phyloP scores from a whole-genome alignment of 140 eudicot species.

The Ambrosia hybrid region DNA sequence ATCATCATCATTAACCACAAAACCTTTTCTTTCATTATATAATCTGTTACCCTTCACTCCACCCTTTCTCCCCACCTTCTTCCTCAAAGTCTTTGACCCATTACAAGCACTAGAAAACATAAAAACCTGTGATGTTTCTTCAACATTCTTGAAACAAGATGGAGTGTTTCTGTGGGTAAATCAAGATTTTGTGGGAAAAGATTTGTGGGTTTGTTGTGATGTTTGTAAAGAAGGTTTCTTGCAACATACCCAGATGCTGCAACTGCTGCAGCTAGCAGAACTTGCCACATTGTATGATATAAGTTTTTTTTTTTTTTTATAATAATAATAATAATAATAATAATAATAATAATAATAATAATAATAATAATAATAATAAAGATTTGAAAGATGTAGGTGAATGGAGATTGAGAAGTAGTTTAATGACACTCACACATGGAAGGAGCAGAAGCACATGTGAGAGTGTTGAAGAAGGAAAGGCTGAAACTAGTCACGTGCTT shows the following conservation, averaged over 20 bases:
- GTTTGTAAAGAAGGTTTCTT: slow-evolving; percentile 42
- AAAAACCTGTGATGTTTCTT: slow-evolving; percentile 40
- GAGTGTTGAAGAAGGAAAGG: neutral
- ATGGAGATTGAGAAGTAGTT: too few relatives aligned
- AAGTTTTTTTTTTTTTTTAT: neutral
- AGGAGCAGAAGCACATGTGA: slow-evolving; percentile 12
- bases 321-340: too few relatives aligned
- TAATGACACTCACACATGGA: neutral
- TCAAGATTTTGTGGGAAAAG: slow-evolving; percentile 10
- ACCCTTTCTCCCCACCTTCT: slow-evolving; percentile 35
- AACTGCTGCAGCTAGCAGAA: slow-evolving; percentile 65
- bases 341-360: too few relatives aligned
- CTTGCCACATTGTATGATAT: slow-evolving; percentile 72
- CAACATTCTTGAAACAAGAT: neutral
- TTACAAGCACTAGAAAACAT: slow-evolving; percentile 61
- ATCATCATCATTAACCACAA: slow-evolving; percentile 23
- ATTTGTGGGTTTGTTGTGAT: slow-evolving; percentile 29
- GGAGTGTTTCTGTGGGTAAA: slow-evolving; percentile 20
- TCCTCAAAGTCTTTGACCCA: slow-evolving; percentile 31
- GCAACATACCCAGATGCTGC: slow-evolving; percentile 87
- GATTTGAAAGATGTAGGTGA: too few relatives aligned
- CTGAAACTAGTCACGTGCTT: slow-evolving; percentile 36
- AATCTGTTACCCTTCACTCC: slow-evolving; percentile 29
- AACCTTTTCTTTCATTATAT: slow-evolving; percentile 25
- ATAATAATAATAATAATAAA: too few relatives aligned